Evolutionary conservation across 441 rosid species (phyloP), one percentile per base, ranked within the genome.

Genomic region (Euphorbia corollata): DNA sequence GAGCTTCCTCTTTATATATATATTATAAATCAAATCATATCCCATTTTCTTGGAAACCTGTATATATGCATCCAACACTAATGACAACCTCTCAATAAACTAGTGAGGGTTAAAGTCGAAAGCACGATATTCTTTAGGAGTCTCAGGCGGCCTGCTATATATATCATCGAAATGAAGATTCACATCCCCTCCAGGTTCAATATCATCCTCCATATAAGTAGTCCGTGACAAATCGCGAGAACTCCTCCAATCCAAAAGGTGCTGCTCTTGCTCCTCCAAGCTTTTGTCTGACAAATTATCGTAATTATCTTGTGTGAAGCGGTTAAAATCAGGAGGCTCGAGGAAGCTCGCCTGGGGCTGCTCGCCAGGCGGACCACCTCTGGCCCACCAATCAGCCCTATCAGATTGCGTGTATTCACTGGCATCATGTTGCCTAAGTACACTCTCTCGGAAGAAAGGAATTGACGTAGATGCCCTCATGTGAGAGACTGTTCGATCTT

Each of bases 291-390:
- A 90, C 18, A 74, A 38, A 68, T 73, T 77, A 45, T 87, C 95
- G 13, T 65, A 62, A 67, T 79, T 77, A 58, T 76, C 55, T 2
- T 79, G 19, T 5, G 68, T 41, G 68, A 72, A 71, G 16, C 5
- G 82, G 80, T 81, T 80, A 69, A 87, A 91, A 69, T 84, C 91
- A 2, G 98, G 98, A 60, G 99, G 99, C 70, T 94, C 98, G 0
- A 89, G 81, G 73, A 94, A 94, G 73, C 99, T 94, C 22, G 90
- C 43, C 57, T 87, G 80, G 0, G 85, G 83, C 63, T 83, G 87
- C 57, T 80, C 73, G 62, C 68, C 60, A 10, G 64, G 76, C 1
- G 77, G 76, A 57, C 74, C 74, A 6, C 76, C 73, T 75, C 99
- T 87, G 43, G 77, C 95, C 99, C 99, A 95, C 99, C 98, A 95